phyloP scores from a whole-genome alignment of 2,329 filamentous ascomycete species.

The Sclerotinia nivalis region DNA sequence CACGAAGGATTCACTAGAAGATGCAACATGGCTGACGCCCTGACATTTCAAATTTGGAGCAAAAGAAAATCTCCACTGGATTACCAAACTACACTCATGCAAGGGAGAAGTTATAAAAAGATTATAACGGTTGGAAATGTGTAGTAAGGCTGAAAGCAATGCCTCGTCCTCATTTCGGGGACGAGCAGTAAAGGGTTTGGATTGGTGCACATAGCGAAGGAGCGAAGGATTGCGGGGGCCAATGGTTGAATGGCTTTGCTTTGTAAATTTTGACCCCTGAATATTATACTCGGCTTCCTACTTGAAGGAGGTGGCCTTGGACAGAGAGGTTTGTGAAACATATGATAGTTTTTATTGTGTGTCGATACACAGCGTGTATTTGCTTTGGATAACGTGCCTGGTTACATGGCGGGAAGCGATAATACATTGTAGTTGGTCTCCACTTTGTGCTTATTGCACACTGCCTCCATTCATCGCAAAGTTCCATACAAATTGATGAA shows the following conservation, averaged over 20 bases:
- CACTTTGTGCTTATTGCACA: neutral
- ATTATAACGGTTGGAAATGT: neutral
- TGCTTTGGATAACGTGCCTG: neutral
- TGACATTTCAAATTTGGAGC: neutral
- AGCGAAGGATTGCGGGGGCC: slow-evolving; percentile 6
- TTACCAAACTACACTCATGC: neutral
- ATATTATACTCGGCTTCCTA: neutral
- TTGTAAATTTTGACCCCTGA: neutral
- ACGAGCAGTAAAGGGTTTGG: neutral
- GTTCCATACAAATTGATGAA: neutral
- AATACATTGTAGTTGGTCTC: neutral
- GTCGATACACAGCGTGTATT: neutral
- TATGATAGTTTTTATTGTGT: neutral
- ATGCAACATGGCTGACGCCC: slow-evolving; percentile 1
- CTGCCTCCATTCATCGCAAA: neutral
- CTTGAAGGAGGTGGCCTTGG: neutral
- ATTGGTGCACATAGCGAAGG: slow-evolving; percentile 10
- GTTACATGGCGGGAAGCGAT: neutral
- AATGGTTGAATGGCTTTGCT: neutral
- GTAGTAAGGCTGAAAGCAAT: slow-evolving; percentile 16
- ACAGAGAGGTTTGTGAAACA: neutral
- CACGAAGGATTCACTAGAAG: neutral
- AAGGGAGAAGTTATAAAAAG: slow-evolving; percentile 4
- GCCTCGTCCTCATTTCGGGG: slow-evolving; percentile 13
- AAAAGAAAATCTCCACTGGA: neutral